Percentiles rank a stretch among this genome's conserved stretches.
Evolutionary conservation across 129 eudicot species (phyloP).

Genomic region (Flaveria bidentis): DNA sequence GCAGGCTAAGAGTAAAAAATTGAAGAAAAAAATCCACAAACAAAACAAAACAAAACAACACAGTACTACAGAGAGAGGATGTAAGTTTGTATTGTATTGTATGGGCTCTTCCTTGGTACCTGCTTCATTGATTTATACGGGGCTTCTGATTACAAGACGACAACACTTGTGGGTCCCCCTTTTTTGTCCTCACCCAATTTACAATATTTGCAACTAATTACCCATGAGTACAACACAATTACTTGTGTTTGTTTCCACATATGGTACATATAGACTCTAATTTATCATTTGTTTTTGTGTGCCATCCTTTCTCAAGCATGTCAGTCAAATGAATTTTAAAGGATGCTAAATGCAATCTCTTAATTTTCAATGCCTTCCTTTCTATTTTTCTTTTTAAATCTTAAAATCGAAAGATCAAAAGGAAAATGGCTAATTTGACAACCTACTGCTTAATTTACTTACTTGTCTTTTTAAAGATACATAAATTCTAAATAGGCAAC

Average conservation of each 20-base stretch:
- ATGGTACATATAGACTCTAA: neutral
- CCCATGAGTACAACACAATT: neutral
- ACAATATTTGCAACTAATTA: neutral
- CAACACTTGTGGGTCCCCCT: conserved; percentile 36
- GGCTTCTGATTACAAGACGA: conserved; percentile 29
- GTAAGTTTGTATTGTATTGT: conserved; percentile 16
- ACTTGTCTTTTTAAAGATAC: too few species aligned
- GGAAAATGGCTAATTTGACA: too few species aligned
- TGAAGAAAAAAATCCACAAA: too few species aligned
- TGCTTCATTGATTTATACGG: conserved; percentile 44
- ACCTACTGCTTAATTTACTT: too few species aligned
- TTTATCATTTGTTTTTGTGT: conserved; percentile 24
- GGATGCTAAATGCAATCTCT: too few species aligned
- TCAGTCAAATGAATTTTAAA: too few species aligned
- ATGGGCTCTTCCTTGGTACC: conserved; percentile 24
- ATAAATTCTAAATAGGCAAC: neutral
- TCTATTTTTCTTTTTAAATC: too few species aligned
- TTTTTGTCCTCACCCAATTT: conserved; percentile 30
- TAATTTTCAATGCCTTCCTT: too few species aligned
- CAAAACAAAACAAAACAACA: too few species aligned
- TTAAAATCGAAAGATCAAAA: too few species aligned
- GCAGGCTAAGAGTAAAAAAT: neutral
- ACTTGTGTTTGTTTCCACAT: conserved; percentile 2
- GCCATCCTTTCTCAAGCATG: too few species aligned
- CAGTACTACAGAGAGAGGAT: too few species aligned